Base-by-base conservation (phyloP, 2,329 filamentous ascomycete species). In the Colletotrichum sp. region DNA sequence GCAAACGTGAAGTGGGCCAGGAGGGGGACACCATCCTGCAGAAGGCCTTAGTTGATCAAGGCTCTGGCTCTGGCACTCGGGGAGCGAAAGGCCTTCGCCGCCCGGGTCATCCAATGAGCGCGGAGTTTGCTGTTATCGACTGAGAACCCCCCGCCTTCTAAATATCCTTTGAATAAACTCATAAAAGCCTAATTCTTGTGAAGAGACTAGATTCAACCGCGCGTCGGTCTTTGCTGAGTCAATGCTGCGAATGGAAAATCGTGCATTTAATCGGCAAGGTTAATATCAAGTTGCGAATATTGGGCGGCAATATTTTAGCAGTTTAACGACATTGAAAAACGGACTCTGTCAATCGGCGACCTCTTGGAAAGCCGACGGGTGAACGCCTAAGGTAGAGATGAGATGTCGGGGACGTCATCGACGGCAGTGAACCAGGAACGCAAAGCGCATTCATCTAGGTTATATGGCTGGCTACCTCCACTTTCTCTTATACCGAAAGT, bases 321-420 rank as follows among this genome's bases (percentile, higher is more conserved):
- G 4, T 65, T 8, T 12, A 49, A 21, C 16, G 63, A 6, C 10
- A 39, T 24, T 15, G 9, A 3, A 52, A 49, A 30, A 13, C 2
- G 13, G 26, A 1, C 1, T 21, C 16, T 1, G 34, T n/a, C 18
- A 36, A n/a, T 39, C 13, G 62, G 30, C 12, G 6, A 10, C 2
- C 10, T 52, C 6, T 0, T 0, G 0, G 2, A 0, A n/a, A n/a
- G 13, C 24, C 15, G 36, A 1, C 1, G 3, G 26, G 16, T 26
- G 15, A 4, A n/a, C 15, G 32, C 9, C 18, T 16, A 32, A 32
- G 30, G 1, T 32, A 32, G 26, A 12, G 26, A 59, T 59, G 24
- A 21, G 21, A 12, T 24, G 55, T 49, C 21, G 55, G 34, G 21
- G 66, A 68, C 66, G 66, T 68, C 66, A 68, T 68, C 32, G 52